Base-by-base conservation (phyloP, 1,139 yeast species). In the Hyphopichia burtonii region DNA sequence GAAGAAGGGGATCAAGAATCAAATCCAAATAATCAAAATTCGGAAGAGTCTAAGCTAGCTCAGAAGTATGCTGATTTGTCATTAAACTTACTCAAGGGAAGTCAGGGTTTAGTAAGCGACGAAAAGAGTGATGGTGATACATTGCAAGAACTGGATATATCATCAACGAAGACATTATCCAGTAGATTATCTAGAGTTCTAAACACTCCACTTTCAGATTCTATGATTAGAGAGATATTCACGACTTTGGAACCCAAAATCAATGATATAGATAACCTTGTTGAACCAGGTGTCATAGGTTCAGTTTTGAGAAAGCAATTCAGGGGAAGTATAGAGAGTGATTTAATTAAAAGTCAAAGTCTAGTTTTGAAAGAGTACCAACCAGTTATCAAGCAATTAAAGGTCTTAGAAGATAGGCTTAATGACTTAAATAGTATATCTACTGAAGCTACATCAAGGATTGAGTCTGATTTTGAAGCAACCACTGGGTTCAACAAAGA, bases 311-410 rank as follows among this genome's bases (percentile, higher is more conserved):
- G 74, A 81, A 61, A 86, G 50, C 75, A 80, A 38, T 66, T 89
- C 43, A 71, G 89, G 41, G 81, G 89, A 36, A 80, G 78, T 40
- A 71, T 89, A 14, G 96, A 89, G 53, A 71, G 72, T n/a, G 90
- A 86, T 44, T 67, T 88, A 35, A 67, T 89, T 43, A 79, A 76
- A 48, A 79, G 79, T 42, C 88, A 87, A 51, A 66, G 79, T 4
- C 55, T 63, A 14, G 70, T 81, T 0, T 66, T 90, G 41, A 80
- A 78, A 50, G 86, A 81, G 43, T 87, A 82, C 51, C 76, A 72
- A 43, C 82, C 86, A 2, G 68, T 80, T 10, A 74, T 82, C 12
- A 67, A 65, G 39, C 72, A 69, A 35, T 65, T 84, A 28, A 67
- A 66, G 38, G 55, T 68, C 2, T 65, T 84, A 12, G 71, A 69